Base-by-base conservation (phyloP, 2,329 filamentous ascomycete genomes). In the Fusarium ramigenum region DNA sequence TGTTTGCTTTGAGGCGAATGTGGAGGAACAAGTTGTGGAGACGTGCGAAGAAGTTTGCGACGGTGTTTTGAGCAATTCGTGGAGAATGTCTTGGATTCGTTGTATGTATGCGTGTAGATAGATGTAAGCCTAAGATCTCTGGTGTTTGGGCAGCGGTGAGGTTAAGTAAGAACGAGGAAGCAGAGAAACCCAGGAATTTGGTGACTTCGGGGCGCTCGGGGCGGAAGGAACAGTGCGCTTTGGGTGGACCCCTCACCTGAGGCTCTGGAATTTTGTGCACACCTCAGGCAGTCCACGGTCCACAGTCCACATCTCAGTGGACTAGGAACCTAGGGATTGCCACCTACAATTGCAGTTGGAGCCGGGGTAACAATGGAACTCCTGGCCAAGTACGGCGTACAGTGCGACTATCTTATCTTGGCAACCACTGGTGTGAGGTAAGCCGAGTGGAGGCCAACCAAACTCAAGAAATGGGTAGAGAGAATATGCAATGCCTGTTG, bases 241-340 rank as follows among this genome's bases (percentile, higher is more conserved):
- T 52, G 39, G 58, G 71, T 74, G 71, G 71, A 64, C 65, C 71
- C 69, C 71, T 73, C 71, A 74, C 71, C 71, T 72, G 71, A 74
- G 71, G 71, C 71, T 74, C 71, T 71, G 60, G 67, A 68, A 69
- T 62, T 64, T 74, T 59, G 68, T 61, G 56, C 70, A 74, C 65
- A 50, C 47, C 47, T 50, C 47, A 49, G 54, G 28, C 39, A 58
- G 40, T 43, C 16, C 12, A 21, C 53, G 18, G 37, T 43, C 25
- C 57, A 71, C 39, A 7, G n/a, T 42, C 44, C 44, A 30, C 44
- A 36, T 37, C 36, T 28, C 70, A 61, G 63, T 54, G 54, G 60
- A 37, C 36, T 36, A 59, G 70, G 37, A 23, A 46, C 23, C 44
- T 15, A 70, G 40, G 47, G 59, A 43, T 74, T 62, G 63, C 71